Base-by-base conservation (phyloP, 1,284 basidiomycete genomes). In the Sanghuangporus weigelae region DNA sequence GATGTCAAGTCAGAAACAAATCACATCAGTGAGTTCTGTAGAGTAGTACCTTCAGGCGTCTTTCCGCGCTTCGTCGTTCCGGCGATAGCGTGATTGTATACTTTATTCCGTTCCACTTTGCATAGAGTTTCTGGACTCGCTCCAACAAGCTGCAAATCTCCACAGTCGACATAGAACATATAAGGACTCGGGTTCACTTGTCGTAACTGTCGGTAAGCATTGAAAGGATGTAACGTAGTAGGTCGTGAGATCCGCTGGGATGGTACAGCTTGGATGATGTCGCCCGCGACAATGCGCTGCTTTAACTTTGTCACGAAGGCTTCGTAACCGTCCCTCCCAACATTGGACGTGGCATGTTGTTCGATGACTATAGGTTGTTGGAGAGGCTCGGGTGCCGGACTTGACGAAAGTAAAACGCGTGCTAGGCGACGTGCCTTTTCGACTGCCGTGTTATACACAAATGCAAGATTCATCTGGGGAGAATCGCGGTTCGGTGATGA, bases 251-350 rank as follows among this genome's bases (percentile, higher is more conserved):
- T 80, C 16, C 96, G 83, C 74, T 99, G 97, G 16, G 93, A 95
- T 1, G 97, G 97, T 7, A 99, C 97, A 2, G 97, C 97, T 76
- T 99, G 97, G 71, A 99, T 99, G 72, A 99, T 98, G 76, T 99
- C 95, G 46, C 97, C 97, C 56, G 91, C 90, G 65, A 98, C 82
- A 63, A 99, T 98, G 73, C 95, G 93, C 72, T 97, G 83, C 79
- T 98, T 98, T 65, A 99, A 80, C 63, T 83, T 85, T 46, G 95
- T 95, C 19, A 99, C 97, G 71, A 97, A 98, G 3, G 77, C 77
- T 74, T 98, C 90, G 77, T 99, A 99, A 0, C 97, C 97, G 42
- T 80, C 84, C 75, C 95, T 93, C 19, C 97, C 97, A 40, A 99
- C 94, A 73, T 99, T 99, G 51, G 92, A 95, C 19, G 89, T 82